Evolutionary conservation across 345 rosid genomes (phyloP).

Genomic region (Streptanthus diversifolius): DNA sequence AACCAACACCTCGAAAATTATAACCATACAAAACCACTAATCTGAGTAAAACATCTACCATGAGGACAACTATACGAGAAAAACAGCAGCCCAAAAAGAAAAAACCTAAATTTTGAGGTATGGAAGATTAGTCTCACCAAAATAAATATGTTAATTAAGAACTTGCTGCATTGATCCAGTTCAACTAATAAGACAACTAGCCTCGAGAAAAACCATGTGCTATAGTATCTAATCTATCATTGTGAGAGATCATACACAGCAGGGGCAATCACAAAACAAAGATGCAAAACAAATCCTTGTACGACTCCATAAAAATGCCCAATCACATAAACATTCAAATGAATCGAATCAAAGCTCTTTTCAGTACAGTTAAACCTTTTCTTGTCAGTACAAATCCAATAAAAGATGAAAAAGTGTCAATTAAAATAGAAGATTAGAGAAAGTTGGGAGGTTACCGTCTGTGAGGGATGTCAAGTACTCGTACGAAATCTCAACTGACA

Average conservation of each 20-base stretch:
- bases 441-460: slow-evolving; percentile 60
- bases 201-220: neutral
- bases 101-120: neutral
- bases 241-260: neutral
- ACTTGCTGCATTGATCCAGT: neutral
- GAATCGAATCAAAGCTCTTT: too few species aligned
- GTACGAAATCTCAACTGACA: slow-evolving; percentile 97
- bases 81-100: neutral
- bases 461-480: slow-evolving; percentile 92
- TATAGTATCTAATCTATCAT: neutral
- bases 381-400: too few species aligned
- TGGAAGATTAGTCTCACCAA: neutral
- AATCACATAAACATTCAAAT: too few species aligned
- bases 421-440: too few species aligned
- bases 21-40: neutral
- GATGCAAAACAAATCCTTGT: too few species aligned
- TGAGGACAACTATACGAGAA: too few species aligned
- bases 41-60: neutral
- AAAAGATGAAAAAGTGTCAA: too few species aligned
- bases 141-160: neutral
- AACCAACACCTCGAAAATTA: neutral
- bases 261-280: neutral
- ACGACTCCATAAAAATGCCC: too few species aligned
- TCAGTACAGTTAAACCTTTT: too few species aligned
- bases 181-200: neutral